Conservation (phyloP, 2,329 filamentous ascomycete genomes). For the Aspergillus fumigatiaffinis region DNA sequence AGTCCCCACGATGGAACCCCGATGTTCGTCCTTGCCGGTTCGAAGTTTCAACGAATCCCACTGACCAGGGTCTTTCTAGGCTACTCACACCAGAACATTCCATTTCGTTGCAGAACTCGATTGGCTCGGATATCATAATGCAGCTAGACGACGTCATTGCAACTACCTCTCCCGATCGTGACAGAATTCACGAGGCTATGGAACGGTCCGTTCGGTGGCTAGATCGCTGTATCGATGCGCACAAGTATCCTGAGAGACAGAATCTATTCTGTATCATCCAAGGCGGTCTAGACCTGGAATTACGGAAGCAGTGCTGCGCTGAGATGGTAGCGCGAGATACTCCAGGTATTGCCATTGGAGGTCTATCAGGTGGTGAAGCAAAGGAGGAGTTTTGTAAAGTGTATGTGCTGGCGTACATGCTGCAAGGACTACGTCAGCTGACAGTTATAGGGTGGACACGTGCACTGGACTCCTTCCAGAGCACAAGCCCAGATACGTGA, state of each 20-base stretch:
- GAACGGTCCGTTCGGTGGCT: constrained; percentile 91
- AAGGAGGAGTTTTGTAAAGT: constrained; percentile 91
- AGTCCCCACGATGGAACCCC: constrained; percentile 91
- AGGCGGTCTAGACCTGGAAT: constrained; percentile 82
- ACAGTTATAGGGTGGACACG: constrained; percentile 58
- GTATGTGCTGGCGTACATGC: constrained; percentile 24
- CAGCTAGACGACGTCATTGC: constrained; percentile 97
- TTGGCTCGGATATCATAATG: constrained; percentile 99
- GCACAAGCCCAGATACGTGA: constrained; percentile 94
- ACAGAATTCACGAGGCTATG: constrained; percentile 91
- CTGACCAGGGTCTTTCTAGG: constrained; percentile 32
- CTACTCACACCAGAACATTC: constrained; percentile 96
- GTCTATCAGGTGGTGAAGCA: constrained; percentile 88
- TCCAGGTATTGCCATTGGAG: constrained; percentile 93
- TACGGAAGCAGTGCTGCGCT: constrained; percentile 76
- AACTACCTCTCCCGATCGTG: constrained; percentile 85
- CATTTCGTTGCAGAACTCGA: constrained; percentile 91
- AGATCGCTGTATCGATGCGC: constrained; percentile 87
- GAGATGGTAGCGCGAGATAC: constrained; percentile 90
- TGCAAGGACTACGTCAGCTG: not conserved
- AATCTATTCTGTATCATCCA: constrained; percentile 99
- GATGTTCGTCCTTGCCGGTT: constrained; percentile 54
- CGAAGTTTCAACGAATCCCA: not conserved
- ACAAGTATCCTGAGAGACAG: constrained; percentile 75
- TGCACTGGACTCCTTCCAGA: constrained; percentile 84